Percentiles rank a stretch among this genome's conserved stretches.
Conservation (phyloP, 1,284 basidiomycete genomes). For the Cutaneotrichosporon daszewskae region DNA sequence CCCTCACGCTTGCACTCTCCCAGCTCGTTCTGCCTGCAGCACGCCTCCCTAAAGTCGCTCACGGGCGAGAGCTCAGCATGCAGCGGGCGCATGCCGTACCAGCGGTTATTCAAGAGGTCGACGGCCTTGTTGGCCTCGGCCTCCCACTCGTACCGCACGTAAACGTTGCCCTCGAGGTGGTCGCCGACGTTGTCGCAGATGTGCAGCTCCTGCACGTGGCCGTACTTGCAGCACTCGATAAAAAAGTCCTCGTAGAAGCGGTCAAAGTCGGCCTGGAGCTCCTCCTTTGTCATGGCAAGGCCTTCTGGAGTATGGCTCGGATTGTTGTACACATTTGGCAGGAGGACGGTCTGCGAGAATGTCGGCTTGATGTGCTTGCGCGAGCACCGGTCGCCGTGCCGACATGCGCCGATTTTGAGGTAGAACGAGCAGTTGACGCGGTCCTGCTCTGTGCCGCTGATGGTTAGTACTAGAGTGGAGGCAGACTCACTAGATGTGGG, state of each 20-base stretch:
- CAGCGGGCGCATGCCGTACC: constrained; percentile 96
- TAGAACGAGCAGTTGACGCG: constrained; percentile 50
- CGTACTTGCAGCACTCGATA: constrained; percentile 89
- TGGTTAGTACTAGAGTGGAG: constrained; percentile 4
- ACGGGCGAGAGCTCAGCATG: constrained; percentile 98
- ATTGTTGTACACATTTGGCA: constrained; percentile 99
- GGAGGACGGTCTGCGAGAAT: constrained; percentile 92
- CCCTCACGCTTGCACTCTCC: constrained; percentile 94
- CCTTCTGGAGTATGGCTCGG: constrained; percentile 81
- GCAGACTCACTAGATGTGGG: constrained; percentile 46
- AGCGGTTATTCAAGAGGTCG: constrained; percentile 87
- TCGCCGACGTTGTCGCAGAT: constrained; percentile 99
- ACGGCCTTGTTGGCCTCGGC: constrained; percentile 93
- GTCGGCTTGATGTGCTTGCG: constrained; percentile 92
- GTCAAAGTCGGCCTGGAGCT: constrained; percentile 93
- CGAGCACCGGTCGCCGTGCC: constrained; percentile 48
- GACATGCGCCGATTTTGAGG: constrained; percentile 48
- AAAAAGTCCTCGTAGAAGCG: constrained; percentile 93
- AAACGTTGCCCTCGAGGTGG: constrained; percentile 97
- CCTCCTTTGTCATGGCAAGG: constrained; percentile 57
- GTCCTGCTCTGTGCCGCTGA: constrained; percentile 48
- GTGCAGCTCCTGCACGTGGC: constrained; percentile 90
- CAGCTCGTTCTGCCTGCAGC: constrained; percentile 96
- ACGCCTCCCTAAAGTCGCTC: constrained; percentile 97
- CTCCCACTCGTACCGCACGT: constrained; percentile 97